Conservation (phyloP, 768 basidiomycete genomes). For the Leccinum imitatum region DNA sequence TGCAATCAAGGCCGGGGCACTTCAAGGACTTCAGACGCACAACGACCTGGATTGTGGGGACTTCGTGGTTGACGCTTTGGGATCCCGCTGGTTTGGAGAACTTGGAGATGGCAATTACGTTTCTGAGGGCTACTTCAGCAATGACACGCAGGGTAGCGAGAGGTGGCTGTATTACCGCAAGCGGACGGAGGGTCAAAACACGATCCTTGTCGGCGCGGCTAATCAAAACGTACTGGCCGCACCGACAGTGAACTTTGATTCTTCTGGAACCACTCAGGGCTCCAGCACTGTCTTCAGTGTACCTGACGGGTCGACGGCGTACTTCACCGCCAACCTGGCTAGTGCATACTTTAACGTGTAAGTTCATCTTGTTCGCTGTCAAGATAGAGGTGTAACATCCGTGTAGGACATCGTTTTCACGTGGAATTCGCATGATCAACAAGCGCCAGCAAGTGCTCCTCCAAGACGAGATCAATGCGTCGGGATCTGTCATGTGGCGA, state of each 20-base stretch:
- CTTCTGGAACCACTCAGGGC: slow-evolving; percentile 67
- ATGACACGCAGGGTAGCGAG: slow-evolving; percentile 61
- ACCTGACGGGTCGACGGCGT: slow-evolving; percentile 71
- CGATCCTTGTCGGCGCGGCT: slow-evolving; percentile 65
- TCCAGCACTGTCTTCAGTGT: slow-evolving; percentile 77
- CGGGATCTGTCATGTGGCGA: slow-evolving; percentile 73
- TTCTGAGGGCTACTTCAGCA: slow-evolving; percentile 73
- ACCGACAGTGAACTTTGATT: slow-evolving; percentile 56
- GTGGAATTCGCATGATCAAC: slow-evolving; percentile 85
- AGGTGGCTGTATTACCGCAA: slow-evolving; percentile 96
- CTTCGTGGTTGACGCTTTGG: slow-evolving; percentile 93
- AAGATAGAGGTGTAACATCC: slow-evolving; percentile 14
- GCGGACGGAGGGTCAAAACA: slow-evolving; percentile 97
- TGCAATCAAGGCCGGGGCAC: slow-evolving; percentile 83
- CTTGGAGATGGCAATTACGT: slow-evolving; percentile 87
- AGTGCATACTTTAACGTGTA: slow-evolving; percentile 75
- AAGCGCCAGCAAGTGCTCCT: slow-evolving; percentile 83
- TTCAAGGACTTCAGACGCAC: slow-evolving; percentile 87
- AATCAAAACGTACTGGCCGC: slow-evolving; percentile 81
- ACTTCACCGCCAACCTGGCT: slow-evolving; percentile 74
- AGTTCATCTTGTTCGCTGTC: slow-evolving; percentile 29
- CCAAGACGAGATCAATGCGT: slow-evolving; percentile 83
- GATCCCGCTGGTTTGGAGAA: slow-evolving; percentile 93
- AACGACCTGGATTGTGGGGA: slow-evolving; percentile 94
- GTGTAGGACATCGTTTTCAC: slow-evolving; percentile 65